phyloP scores from a whole-genome alignment of 768 basidiomycete species.

The Panaeolus cyanescens region DNA sequence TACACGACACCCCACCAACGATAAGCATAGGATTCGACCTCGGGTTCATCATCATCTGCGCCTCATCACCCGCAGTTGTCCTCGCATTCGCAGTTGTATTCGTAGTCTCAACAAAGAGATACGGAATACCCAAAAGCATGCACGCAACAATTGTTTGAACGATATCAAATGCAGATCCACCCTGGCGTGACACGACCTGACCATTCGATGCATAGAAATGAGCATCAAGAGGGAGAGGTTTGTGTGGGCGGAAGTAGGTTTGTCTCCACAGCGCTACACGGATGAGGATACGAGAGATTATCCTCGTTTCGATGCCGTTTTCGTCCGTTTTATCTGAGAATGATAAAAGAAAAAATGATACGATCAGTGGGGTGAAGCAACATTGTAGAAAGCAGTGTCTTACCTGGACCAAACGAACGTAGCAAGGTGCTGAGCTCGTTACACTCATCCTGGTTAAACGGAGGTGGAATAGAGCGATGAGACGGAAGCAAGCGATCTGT shows the following conservation, averaged over 20 bases:
- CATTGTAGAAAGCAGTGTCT: background rate
- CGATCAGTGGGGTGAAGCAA: background rate
- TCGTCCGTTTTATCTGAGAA: conserved; percentile 32
- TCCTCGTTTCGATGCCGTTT: conserved; percentile 51
- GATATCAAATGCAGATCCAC: conserved; percentile 52
- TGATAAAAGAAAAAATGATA: background rate
- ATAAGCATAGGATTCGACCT: conserved; percentile 57
- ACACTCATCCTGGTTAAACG: conserved; percentile 78
- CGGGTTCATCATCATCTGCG: conserved; percentile 62
- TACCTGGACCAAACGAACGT: conserved; percentile 26
- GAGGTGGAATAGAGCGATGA: conserved; percentile 55
- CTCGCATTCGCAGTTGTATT: background rate
- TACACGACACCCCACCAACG: conserved; percentile 64
- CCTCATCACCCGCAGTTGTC: conserved; percentile 20
- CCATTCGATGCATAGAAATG: conserved; percentile 14
- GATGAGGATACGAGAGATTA: conserved; percentile 68
- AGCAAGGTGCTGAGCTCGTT: conserved; percentile 70
- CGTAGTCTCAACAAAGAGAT: conserved; percentile 56
- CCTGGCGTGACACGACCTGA: conserved; percentile 25
- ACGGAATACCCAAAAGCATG: conserved; percentile 79
- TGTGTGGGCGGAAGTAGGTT: conserved; percentile 66
- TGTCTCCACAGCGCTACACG: conserved; percentile 79
- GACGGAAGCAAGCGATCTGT: conserved; percentile 75
- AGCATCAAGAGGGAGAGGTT: conserved; percentile 61
- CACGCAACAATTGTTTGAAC: conserved; percentile 43